These are phyloP conservation scores for Fusarium proliferatum DNA, from an alignment of 2,329 filamentous ascomycete genomes.

Conservation along the genomic window DNA sequence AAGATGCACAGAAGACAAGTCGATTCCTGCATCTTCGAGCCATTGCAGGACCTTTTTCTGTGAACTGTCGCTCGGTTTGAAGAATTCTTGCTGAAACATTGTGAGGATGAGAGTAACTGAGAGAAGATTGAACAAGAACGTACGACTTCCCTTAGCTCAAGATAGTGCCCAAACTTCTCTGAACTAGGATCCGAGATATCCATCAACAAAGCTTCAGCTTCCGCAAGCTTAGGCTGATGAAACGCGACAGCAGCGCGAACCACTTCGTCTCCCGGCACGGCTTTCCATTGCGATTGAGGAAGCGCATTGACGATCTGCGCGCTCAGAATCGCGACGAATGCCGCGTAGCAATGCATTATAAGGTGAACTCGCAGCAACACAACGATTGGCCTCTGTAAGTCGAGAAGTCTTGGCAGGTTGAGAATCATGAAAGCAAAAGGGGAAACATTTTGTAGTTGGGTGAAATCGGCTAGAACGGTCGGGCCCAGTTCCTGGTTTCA, in stretches of 20 bases:
- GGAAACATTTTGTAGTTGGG: not conserved
- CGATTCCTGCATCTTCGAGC: not conserved
- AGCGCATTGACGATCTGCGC: not conserved
- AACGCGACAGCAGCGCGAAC: constrained; percentile 8
- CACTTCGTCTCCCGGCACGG: not conserved
- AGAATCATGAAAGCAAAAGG: not conserved
- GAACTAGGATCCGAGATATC: not conserved
- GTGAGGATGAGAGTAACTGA: not conserved
- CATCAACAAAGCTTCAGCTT: constrained; percentile 1
- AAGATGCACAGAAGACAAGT: not conserved
- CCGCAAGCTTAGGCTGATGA: not conserved
- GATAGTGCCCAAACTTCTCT: not conserved
- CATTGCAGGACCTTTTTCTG: not conserved
- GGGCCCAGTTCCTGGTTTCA: not conserved
- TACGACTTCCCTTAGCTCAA: not conserved
- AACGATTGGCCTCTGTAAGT: too few species aligned
- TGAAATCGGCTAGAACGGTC: not conserved
- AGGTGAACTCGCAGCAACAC: too few species aligned
- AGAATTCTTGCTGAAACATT: not conserved
- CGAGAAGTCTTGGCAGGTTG: not conserved
- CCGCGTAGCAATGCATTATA: not conserved
- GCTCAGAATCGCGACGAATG: not conserved
- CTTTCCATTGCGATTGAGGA: constrained; percentile 2
- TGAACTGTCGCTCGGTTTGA: not conserved
- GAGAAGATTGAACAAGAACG: not conserved